These are phyloP conservation scores for Nicotiana tomentosiformis DNA, from an alignment of 257 asterid genomes.

Conservation along the genomic window DNA sequence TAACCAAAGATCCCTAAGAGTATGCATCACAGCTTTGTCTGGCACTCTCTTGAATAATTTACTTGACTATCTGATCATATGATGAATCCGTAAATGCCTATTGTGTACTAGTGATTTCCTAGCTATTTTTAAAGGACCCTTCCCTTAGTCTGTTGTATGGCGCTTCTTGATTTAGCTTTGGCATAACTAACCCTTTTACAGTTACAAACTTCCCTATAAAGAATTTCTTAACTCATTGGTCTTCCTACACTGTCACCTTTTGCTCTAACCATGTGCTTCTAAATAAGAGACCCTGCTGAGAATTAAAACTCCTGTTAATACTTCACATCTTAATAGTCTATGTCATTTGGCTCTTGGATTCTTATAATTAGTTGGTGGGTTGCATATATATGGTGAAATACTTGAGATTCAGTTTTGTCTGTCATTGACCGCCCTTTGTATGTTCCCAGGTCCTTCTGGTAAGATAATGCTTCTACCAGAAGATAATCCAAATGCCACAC, in stretches of 20 bases:
- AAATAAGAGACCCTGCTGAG: slow-evolving; percentile 1
- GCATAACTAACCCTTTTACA: neutral
- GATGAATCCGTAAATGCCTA: neutral
- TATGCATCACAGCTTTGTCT: neutral
- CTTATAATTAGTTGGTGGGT: neutral
- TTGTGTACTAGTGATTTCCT: neutral
- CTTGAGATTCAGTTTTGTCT: neutral
- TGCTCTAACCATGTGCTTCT: neutral
- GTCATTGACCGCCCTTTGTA: neutral
- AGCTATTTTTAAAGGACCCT: neutral
- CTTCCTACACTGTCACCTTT: neutral
- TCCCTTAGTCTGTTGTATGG: neutral
- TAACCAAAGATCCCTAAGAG: neutral
- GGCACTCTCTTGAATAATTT: neutral
- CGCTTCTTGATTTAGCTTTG: neutral
- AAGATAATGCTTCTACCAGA: slow-evolving; percentile 95
- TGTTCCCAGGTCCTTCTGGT: slow-evolving; percentile 84
- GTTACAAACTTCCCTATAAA: neutral
- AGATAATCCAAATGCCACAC: slow-evolving; percentile 77
- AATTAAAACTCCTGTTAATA: neutral
- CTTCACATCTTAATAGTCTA: neutral
- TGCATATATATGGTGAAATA: slow-evolving; percentile 2
- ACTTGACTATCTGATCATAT: neutral
- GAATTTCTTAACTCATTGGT: neutral
- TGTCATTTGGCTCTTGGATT: neutral